Percentiles rank a stretch among this genome's conserved stretches.
Conservation (phyloP, 306 rosid species). For the Quercus agrifolia region DNA sequence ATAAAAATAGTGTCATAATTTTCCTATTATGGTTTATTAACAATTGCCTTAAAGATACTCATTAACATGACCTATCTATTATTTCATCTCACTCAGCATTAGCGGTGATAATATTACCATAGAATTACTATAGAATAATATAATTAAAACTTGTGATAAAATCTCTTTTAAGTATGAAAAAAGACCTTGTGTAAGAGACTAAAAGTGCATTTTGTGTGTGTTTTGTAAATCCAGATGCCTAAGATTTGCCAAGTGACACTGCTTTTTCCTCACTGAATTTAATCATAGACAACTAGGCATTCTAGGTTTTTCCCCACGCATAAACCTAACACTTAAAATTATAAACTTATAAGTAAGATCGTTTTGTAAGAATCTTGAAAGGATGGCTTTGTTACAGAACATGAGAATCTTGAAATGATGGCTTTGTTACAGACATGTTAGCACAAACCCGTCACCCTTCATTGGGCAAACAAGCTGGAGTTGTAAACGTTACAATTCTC, state of each 20-base stretch:
- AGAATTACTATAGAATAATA: too few species aligned
- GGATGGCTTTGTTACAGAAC: slow-evolving; percentile 37
- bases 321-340: background rate
- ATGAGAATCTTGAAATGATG: slow-evolving; percentile 21
- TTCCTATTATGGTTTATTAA: too few species aligned
- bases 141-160: too few species aligned
- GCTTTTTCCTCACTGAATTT: background rate
- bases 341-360: background rate
- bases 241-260: background rate
- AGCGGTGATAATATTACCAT: too few species aligned
- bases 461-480: slow-evolving; percentile 32
- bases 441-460: slow-evolving; percentile 34
- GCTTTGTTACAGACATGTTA: slow-evolving; percentile 47
- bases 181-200: background rate
- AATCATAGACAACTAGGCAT: background rate
- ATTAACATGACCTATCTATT: too few species aligned
- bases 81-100: too few species aligned
- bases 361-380: slow-evolving; percentile 21
- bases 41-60: too few species aligned
- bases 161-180: too few species aligned
- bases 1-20: too few species aligned
- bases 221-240: background rate
- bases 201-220: background rate
- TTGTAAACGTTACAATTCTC: slow-evolving; percentile 41
- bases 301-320: background rate